Conservation (phyloP, 2,329 filamentous ascomycete species). For the Clonostachys rhizophaga region DNA sequence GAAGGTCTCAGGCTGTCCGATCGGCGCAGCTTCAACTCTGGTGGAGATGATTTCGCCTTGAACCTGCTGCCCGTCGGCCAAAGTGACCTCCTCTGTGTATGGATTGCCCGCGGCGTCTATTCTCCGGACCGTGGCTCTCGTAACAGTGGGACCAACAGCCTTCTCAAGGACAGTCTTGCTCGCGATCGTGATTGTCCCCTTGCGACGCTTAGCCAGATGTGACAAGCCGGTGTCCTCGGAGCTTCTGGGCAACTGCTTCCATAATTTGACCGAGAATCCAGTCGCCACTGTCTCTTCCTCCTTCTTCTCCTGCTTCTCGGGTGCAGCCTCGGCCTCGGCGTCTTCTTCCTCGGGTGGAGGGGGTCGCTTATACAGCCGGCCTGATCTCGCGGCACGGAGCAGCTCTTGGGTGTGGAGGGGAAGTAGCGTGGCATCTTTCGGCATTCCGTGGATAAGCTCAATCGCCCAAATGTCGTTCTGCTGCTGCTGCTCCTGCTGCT, state of each 20-base stretch:
- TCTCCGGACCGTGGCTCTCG: constrained; percentile 75
- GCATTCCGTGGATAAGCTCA: constrained; percentile 77
- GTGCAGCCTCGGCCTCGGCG: constrained; percentile 37
- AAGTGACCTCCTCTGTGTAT: constrained; percentile 77
- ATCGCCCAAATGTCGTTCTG: constrained; percentile 66
- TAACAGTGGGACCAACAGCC: constrained; percentile 51
- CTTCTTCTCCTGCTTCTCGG: constrained; percentile 54
- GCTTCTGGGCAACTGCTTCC: constrained; percentile 59
- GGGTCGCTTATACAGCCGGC: constrained; percentile 69
- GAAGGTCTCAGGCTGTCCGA: constrained; percentile 41
- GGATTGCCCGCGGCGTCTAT: constrained; percentile 76
- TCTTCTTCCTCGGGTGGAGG: constrained; percentile 58
- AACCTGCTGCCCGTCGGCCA: constrained; percentile 73
- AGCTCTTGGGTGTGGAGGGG: constrained; percentile 78
- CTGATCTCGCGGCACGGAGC: constrained; percentile 74
- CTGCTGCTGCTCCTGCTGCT: constrained; percentile 57
- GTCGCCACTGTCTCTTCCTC: constrained; percentile 54
- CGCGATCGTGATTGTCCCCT: constrained; percentile 53
- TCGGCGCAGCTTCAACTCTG: constrained; percentile 48
- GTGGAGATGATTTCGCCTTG: constrained; percentile 76
- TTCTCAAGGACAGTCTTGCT: constrained; percentile 43
- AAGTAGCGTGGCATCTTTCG: constrained; percentile 75
- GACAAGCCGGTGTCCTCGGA: constrained; percentile 47
- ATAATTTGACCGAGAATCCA: constrained; percentile 52
- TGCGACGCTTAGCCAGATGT: constrained; percentile 57